These are phyloP conservation scores for Botrytis fragariae DNA, from an alignment of 2,329 filamentous ascomycete genomes.

Conservation along the genomic window DNA sequence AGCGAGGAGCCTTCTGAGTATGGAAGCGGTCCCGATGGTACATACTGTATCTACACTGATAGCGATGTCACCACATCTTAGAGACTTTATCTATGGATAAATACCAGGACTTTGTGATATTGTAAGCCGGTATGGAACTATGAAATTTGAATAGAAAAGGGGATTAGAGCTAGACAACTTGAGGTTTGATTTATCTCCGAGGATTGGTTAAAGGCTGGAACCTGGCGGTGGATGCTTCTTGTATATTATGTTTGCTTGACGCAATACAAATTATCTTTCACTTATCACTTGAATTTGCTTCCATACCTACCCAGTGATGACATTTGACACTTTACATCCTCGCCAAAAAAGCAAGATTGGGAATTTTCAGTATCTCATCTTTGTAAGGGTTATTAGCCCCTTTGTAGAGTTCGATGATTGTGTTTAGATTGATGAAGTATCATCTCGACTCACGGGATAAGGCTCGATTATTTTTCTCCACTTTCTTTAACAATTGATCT, in stretches of 20 bases:
- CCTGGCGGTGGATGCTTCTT: not conserved
- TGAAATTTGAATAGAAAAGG: not conserved
- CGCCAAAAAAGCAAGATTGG: not conserved
- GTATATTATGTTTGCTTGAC: constrained; percentile 1
- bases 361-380: not conserved
- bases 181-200: not conserved
- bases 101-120: not conserved
- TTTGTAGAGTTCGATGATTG: not conserved
- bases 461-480: not conserved
- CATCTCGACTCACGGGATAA: not conserved
- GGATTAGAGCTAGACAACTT: not conserved
- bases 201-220: not conserved
- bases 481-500: not conserved
- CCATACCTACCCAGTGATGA: not conserved
- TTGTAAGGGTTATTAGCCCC: not conserved
- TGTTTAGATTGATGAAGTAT: not conserved
- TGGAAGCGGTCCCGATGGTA: constrained; percentile 43
- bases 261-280: not conserved
- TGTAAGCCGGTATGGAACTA: not conserved
- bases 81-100: not conserved
- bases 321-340: not conserved
- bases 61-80: not conserved
- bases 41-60: constrained; percentile 34
- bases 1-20: constrained; percentile 40
- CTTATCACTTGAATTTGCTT: not conserved